Percentiles rank a stretch among this genome's conserved stretches.
Evolutionary conservation across 192 early-diverging fungal genomes (phyloP).

Genomic region (Entomortierella chlamydospora): DNA sequence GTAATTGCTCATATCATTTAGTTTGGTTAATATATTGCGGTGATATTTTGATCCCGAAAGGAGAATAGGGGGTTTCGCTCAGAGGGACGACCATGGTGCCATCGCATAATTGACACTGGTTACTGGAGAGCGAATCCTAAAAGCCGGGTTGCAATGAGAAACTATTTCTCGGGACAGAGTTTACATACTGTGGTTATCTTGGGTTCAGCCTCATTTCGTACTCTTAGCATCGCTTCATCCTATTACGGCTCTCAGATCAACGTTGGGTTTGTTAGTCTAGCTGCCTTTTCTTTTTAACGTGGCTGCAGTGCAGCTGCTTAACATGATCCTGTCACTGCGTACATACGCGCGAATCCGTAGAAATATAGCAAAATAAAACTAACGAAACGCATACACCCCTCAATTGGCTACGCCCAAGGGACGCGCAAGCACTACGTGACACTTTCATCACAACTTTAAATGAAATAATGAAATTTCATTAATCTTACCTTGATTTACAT

Average conservation of each 20-base stretch:
- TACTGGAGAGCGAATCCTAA: neutral
- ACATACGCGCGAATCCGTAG: too few species aligned
- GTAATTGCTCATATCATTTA: too few species aligned
- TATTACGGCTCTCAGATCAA: neutral
- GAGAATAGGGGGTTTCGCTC: too few species aligned
- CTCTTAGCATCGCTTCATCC: neutral
- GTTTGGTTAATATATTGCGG: too few species aligned
- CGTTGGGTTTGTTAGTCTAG: too few species aligned
- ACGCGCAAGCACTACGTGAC: neutral
- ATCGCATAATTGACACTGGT: too few species aligned
- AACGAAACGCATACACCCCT: neutral
- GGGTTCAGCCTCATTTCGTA: too few species aligned
- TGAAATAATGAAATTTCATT: neutral
- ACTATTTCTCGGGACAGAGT: too few species aligned
- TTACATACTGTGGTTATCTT: too few species aligned
- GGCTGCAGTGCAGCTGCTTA: neutral
- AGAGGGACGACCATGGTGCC: too few species aligned
- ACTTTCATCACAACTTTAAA: neutral
- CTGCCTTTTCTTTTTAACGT: neutral
- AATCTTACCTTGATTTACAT: neutral
- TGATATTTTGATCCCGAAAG: too few species aligned
- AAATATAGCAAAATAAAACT: too few species aligned
- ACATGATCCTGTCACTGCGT: neutral
- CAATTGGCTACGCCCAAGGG: conserved; percentile 1
- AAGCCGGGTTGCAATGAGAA: neutral